These are phyloP conservation scores for Cyberlindnera americana DNA, from an alignment of 805 yeast genomes.

Conservation along the genomic window DNA sequence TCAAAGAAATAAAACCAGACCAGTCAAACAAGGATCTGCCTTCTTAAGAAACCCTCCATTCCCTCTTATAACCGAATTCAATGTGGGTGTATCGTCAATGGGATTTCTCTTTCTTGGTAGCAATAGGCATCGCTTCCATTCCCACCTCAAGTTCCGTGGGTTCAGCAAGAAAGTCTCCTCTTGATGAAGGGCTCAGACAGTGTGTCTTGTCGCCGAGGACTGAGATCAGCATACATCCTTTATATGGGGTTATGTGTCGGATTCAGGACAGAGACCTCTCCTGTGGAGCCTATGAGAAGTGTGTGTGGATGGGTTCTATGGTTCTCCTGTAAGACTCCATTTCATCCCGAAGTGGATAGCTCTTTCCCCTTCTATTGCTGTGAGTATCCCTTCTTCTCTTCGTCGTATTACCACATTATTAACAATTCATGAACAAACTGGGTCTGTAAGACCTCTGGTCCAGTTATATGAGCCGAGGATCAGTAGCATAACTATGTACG, in stretches of 20 bases:
- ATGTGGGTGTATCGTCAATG: neutral
- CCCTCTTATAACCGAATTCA: neutral
- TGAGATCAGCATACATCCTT: conserved; percentile 23
- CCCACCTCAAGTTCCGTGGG: too few relatives aligned
- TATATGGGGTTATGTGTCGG: conserved; percentile 21
- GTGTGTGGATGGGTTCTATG: too few relatives aligned
- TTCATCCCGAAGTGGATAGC: conserved; percentile 18
- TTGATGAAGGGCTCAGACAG: conserved; percentile 24
- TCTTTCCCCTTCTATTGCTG: conserved; percentile 1
- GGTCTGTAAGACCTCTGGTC: conserved; percentile 45
- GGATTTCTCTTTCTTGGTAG: too few relatives aligned
- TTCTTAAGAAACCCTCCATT: conserved; percentile 25
- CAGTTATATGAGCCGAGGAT: conserved; percentile 71
- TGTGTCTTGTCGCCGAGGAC: conserved; percentile 10
- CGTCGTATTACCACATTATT: too few relatives aligned
- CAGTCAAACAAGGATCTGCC: conserved; percentile 13
- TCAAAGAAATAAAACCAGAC: conserved; percentile 23
- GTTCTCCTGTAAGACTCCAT: neutral
- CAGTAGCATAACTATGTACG: conserved; percentile 51
- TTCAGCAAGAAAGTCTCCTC: too few relatives aligned
- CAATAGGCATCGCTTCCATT: too few relatives aligned
- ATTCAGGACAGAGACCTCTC: conserved; percentile 16
- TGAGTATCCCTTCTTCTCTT: too few relatives aligned
- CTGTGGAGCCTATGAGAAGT: too few relatives aligned
- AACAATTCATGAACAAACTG: conserved; percentile 14